Conservation (phyloP, 1,139 yeast species). For the Magnusiomyces paraingens region DNA sequence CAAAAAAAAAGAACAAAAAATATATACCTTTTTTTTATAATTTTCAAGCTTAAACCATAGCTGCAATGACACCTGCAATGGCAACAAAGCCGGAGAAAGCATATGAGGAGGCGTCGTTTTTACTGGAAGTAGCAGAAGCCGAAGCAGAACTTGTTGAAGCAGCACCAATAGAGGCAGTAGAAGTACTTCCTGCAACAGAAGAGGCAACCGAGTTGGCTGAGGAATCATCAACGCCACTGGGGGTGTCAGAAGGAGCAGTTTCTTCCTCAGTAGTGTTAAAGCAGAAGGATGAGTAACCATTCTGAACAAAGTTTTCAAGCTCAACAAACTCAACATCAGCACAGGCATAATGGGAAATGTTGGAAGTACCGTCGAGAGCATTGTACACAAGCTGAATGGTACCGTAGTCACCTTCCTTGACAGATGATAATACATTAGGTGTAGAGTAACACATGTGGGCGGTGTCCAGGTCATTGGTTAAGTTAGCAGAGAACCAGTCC, state of each 20-base stretch:
- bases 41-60: slow-evolving; percentile 14
- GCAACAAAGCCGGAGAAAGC: slow-evolving; percentile 18
- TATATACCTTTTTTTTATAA: not conserved
- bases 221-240: slow-evolving; percentile 17
- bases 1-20: too few relatives aligned
- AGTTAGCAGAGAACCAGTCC: slow-evolving; percentile 36
- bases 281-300: slow-evolving; percentile 33
- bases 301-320: slow-evolving; percentile 28
- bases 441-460: slow-evolving; percentile 41
- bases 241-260: slow-evolving; percentile 22
- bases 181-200: not conserved
- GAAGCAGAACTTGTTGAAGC: slow-evolving; percentile 19
- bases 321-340: slow-evolving; percentile 37
- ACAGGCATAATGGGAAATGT: slow-evolving; percentile 38
- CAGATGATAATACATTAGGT: slow-evolving; percentile 36
- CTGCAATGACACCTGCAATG: slow-evolving; percentile 19
- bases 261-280: slow-evolving; percentile 38
- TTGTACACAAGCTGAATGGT: slow-evolving; percentile 38
- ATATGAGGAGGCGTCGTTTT: slow-evolving; percentile 6
- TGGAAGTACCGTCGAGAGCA: slow-evolving; percentile 34
- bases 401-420: slow-evolving; percentile 36
- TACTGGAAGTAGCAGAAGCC: slow-evolving; percentile 18
- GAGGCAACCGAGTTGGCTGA: slow-evolving; percentile 20
- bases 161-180: slow-evolving; percentile 20
- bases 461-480: slow-evolving; percentile 34